Evolutionary conservation across 1,139 yeast species (phyloP), one percentile per base, ranked within the genome.

Genomic region (Candida sanyaensis): DNA sequence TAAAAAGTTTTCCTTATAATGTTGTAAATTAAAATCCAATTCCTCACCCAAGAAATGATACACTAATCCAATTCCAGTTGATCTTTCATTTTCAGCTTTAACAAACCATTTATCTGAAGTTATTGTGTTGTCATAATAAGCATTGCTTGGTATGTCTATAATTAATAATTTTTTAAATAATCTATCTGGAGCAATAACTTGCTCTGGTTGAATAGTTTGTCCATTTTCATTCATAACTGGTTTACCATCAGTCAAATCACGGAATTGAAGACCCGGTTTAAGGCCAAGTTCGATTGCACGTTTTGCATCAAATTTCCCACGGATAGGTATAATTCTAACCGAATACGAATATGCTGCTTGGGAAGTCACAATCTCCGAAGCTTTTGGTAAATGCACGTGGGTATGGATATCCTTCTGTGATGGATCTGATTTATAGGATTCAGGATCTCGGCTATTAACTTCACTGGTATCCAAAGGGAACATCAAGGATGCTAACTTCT

Each of bases 41-140:
- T 73, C 78, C 21, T 73, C 77, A n/a, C 88, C 96, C 41, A 92
- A 67, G 50, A 90, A 79, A 64, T 89, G 96, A 62, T 88, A 90
- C 1, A 90, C 86, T 4, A 80, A 65, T 1, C 82, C 81, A 17
- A 80, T 59, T 1, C 68, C 65, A 39, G 71, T 74, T 5, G 67
- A 60, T 7, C 71, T 77, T 31, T 60, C 61, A 5, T 67, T 63
- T 12, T 59, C 62, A 32, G 54, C 49, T 7, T 54, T 51, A 4
- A 50, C 50, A 40, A 64, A 64, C 65, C 70, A 65, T 53, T 68
- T 62, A 4, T 64, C 61, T 37, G 68, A 62, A 0, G 52, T 46
- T 0, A 79, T 26, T 1, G 84, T 75, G 42, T 74, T 70, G 0
- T 66, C 58, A n/a, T 89, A 60, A 57, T 84, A 88, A 0, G 62